Evolutionary conservation across 2,329 filamentous ascomycete species (phyloP).

Genomic region (Diaporthe destruens): DNA sequence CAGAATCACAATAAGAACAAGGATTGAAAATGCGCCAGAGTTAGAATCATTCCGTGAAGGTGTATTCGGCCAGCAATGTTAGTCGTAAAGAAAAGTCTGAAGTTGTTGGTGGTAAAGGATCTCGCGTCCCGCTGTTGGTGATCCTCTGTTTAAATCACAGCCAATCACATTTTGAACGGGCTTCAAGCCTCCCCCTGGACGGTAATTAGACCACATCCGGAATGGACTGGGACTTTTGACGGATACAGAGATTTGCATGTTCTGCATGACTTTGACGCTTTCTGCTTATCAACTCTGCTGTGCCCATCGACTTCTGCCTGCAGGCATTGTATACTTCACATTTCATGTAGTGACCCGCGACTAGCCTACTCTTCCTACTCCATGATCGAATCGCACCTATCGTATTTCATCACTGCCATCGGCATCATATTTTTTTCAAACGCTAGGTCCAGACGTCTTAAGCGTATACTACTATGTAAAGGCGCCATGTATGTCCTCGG

Average conservation of each 20-base stretch:
- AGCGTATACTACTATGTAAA: no score
- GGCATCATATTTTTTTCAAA: no score
- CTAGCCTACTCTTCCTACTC: not conserved
- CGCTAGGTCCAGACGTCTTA: no score
- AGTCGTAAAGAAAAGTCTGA: not conserved
- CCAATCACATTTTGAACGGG: not conserved
- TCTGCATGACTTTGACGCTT: not conserved
- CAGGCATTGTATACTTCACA: no score
- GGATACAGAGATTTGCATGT: not conserved
- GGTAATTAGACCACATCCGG: not conserved
- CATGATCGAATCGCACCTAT: no score
- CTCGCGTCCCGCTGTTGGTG: not conserved
- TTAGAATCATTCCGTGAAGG: not conserved
- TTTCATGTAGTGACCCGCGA: not conserved
- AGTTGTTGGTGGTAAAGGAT: not conserved
- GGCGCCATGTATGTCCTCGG: no score
- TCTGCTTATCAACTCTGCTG: not conserved
- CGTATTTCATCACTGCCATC: no score
- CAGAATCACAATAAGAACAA: not conserved
- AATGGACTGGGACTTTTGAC: not conserved
- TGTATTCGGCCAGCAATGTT: not conserved
- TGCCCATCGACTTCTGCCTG: no score
- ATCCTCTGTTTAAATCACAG: not conserved
- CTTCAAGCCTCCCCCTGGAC: not conserved
- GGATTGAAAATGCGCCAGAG: not conserved